phyloP scores from a whole-genome alignment of 129 eudicot species.

The Ambrosia artemisiifolia region DNA sequence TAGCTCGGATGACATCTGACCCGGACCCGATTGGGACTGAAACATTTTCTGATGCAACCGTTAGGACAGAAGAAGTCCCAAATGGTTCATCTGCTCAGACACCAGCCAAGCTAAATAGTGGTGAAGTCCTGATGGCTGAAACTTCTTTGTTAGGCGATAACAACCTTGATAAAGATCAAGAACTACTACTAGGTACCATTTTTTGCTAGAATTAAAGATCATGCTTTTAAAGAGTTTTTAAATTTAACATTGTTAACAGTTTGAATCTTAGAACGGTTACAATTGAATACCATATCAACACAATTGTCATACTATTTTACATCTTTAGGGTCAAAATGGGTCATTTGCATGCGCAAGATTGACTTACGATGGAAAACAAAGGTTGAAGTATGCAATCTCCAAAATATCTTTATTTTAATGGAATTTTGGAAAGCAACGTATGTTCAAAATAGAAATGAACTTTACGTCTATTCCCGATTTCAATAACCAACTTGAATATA shows the following conservation, averaged over 20 bases:
- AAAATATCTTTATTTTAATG: neutral
- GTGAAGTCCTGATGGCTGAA: conserved; percentile 52
- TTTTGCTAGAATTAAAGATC: neutral
- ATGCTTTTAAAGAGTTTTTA: neutral
- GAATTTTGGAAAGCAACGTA: neutral
- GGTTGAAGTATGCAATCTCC: neutral
- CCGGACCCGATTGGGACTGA: conserved; percentile 77
- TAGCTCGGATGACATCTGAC: conserved; percentile 45
- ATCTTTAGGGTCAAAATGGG: conserved; percentile 2
- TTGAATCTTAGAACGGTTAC: neutral
- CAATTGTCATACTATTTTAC: neutral
- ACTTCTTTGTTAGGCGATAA: conserved; percentile 40
- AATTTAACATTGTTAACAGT: neutral
- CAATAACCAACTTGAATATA: neutral
- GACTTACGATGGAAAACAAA: neutral
- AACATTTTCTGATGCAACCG: conserved; percentile 64
- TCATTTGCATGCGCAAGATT: neutral
- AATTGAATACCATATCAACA: neutral
- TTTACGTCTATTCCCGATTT: neutral
- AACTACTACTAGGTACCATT: conserved; percentile 52
- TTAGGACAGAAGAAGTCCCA: conserved; percentile 47
- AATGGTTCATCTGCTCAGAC: conserved; percentile 40
- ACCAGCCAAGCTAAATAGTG: conserved; percentile 38
- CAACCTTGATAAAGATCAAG: conserved; percentile 67
- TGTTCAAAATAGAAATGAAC: neutral